phyloP scores from a whole-genome alignment of 176 grass and related monocot species.

The Carex littledalei region DNA sequence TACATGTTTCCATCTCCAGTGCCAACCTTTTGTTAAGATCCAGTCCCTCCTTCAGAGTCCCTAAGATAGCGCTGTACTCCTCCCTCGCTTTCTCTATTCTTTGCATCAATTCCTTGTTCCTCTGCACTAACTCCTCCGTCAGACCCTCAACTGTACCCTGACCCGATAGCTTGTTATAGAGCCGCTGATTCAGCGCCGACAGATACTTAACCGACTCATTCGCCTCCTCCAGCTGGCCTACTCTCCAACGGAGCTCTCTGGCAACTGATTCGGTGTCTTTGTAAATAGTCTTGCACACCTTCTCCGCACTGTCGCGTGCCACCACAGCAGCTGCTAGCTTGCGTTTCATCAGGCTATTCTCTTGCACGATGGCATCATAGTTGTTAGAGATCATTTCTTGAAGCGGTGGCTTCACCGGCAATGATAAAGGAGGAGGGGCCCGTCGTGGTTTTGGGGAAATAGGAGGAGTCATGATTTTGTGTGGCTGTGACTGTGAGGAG shows the following conservation, averaged over 20 bases:
- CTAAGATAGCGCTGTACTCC: not conserved
- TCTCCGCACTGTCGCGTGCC: slow-evolving; percentile 27
- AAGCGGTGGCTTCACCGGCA: not conserved
- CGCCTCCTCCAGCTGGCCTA: slow-evolving; percentile 17
- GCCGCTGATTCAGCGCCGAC: slow-evolving; percentile 13
- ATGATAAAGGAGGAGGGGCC: slow-evolving; percentile 25
- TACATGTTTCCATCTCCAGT: slow-evolving; percentile 11
- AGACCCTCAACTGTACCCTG: not conserved
- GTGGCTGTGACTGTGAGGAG: not conserved
- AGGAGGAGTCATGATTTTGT: slow-evolving; percentile 12
- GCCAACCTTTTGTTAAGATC: slow-evolving; percentile 12
- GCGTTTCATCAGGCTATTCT: slow-evolving; percentile 20
- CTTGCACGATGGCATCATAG: not conserved
- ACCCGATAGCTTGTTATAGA: slow-evolving; percentile 24
- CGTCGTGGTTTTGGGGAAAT: slow-evolving; percentile 17
- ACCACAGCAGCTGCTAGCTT: slow-evolving; percentile 13
- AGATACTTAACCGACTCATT: slow-evolving; percentile 32
- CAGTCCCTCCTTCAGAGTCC: slow-evolving; percentile 8
- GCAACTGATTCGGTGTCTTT: slow-evolving; percentile 31
- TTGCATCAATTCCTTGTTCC: slow-evolving; percentile 17
- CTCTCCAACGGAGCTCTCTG: slow-evolving; percentile 29
- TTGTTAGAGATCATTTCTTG: slow-evolving; percentile 1
- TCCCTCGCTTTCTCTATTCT: not conserved
- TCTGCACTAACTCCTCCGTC: not conserved
- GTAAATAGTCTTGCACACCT: slow-evolving; percentile 28